phyloP scores from a whole-genome alignment of 768 basidiomycete genomes.

The Termitomyces sp. region DNA sequence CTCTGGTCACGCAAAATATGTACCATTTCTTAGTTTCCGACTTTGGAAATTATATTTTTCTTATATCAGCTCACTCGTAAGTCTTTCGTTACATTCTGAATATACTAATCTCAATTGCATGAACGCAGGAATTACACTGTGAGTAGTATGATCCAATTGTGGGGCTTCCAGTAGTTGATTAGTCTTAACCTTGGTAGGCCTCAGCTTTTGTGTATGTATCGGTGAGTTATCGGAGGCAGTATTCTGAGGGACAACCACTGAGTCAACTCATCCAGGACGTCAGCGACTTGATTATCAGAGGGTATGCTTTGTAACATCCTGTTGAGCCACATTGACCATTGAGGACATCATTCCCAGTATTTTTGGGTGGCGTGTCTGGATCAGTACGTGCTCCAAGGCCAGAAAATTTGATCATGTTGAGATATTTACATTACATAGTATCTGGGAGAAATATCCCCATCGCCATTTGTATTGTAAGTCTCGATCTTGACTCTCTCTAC shows the following conservation, averaged over 20 bases:
- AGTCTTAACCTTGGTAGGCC: background rate
- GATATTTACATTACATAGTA: background rate
- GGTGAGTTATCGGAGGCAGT: background rate
- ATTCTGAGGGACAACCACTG: background rate
- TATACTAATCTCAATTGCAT: background rate
- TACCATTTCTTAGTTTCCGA: background rate
- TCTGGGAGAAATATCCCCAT: background rate
- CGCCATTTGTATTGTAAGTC: background rate
- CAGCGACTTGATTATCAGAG: constrained; percentile 6
- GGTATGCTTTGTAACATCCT: constrained; percentile 2
- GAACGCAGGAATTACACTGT: background rate
- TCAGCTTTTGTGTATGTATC: background rate
- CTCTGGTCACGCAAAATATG: background rate
- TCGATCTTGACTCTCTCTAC: background rate
- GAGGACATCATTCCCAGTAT: background rate
- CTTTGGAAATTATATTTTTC: background rate
- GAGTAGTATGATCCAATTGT: background rate
- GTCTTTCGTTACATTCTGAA: background rate
- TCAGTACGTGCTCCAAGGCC: background rate
- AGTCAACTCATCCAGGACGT: background rate
- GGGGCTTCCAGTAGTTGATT: background rate
- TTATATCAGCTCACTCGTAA: background rate
- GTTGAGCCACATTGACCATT: no score
- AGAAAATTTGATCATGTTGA: background rate
- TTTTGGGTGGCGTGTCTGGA: constrained; percentile 9